Base-by-base conservation (phyloP, 2,329 filamentous ascomycete species). In the Diplodia corticola region DNA sequence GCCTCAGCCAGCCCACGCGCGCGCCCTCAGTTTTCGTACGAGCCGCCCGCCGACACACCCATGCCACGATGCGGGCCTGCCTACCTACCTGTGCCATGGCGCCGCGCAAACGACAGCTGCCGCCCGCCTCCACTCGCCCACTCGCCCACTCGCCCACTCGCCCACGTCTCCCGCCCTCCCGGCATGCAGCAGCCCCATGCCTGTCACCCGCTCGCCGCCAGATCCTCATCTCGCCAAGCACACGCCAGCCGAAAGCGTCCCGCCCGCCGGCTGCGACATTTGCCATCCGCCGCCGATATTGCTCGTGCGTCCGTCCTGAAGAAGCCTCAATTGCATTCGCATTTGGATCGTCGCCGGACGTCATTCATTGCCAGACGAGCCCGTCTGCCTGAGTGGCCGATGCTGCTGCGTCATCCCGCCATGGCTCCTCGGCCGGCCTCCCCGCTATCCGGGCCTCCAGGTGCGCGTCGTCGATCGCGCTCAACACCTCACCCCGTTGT, bases 371-470 rank as follows among this genome's bases (percentile, higher is more conserved):
- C 33, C 15, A 9, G 3, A 5, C 17, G 26, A 2, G 26, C 30
- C 50, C 28, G 50, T 20, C 50, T 13, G 26, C 26, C 28, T 30
- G 9, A 55, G 17, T 37, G 17, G 51, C 20, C 30, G 54, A n/a
- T 37, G 5, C 26, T 48, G 55, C 54, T 61, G 57, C 57, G 57
- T 61, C 57, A 61, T 61, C 26, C 57, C 57, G 57, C 44, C 10
- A 35, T 20, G 20, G 37, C 53, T 44, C 33, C 20, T 20, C 20
- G 33, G 35, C 57, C 57, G 57, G 57, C 57, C 44, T 35, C 57
- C 57, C 57, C 57, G 57, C 57, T 44, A 61, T 49, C 57, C 57
- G 57, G 35, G 57, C 57, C 44, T 49, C 28, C 12, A 28, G n/a
- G n/a, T 30, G 54, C 28, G 15, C 57, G 40, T 40, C 57, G 60